Evolutionary conservation across 2,329 filamentous ascomycete species (phyloP).

Genomic region (Talaromyces atroroseus): DNA sequence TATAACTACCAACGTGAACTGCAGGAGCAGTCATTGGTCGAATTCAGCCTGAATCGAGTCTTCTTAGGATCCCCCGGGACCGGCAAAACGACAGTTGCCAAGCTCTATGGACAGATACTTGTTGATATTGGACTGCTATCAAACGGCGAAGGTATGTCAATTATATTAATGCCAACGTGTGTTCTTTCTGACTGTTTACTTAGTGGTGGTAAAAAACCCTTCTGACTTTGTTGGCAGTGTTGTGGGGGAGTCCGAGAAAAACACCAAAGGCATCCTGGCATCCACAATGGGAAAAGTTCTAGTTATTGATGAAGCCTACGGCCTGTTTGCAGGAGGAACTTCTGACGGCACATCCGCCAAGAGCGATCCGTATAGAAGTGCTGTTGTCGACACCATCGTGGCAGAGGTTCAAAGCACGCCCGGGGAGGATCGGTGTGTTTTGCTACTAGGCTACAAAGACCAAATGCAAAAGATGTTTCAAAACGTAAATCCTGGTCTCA

Average conservation of each 20-base stretch:
- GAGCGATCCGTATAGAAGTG: constrained; percentile 52
- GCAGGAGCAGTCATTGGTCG: constrained; percentile 52
- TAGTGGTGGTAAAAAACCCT: constrained; percentile 66
- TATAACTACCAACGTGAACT: constrained; percentile 64
- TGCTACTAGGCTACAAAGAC: constrained; percentile 65
- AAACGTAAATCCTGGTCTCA: constrained; percentile 66
- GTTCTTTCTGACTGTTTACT: background rate
- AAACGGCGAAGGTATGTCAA: constrained; percentile 57
- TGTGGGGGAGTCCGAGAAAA: constrained; percentile 63
- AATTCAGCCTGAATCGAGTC: constrained; percentile 61
- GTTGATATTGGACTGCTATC: constrained; percentile 62
- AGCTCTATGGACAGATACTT: constrained; percentile 64
- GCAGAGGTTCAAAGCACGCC: constrained; percentile 65
- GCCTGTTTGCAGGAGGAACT: constrained; percentile 44
- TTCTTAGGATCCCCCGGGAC: constrained; percentile 70
- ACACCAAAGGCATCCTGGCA: constrained; percentile 66
- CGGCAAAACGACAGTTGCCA: constrained; percentile 70
- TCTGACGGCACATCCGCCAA: constrained; percentile 23
- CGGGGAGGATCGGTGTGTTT: constrained; percentile 66
- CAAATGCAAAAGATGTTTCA: constrained; percentile 68
- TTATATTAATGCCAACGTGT: background rate
- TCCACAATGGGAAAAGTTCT: constrained; percentile 66
- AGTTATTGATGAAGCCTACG: constrained; percentile 76
- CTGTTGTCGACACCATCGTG: constrained; percentile 68
- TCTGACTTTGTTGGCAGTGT: constrained; percentile 63